These are phyloP conservation scores for Porogramme epimiltina DNA, from an alignment of 1,284 basidiomycete species.

Conservation along the genomic window DNA sequence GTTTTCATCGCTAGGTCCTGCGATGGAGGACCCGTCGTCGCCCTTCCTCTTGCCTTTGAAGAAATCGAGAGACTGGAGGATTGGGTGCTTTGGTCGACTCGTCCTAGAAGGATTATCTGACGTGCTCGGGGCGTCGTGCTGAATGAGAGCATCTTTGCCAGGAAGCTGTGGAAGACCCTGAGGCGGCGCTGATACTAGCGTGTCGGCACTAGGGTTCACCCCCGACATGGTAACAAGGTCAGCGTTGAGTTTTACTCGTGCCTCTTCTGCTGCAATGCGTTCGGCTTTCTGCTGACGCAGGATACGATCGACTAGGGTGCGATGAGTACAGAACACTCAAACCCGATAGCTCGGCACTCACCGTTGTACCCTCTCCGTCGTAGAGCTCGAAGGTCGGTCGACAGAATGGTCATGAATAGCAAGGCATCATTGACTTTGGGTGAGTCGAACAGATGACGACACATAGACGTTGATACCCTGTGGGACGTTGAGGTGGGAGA, in stretches of 20 bases:
- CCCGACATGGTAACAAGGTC: conserved; percentile 1
- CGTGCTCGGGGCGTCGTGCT: background rate
- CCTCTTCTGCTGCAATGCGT: conserved; percentile 60
- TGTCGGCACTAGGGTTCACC: conserved; percentile 14
- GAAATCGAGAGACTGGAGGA: conserved; percentile 13
- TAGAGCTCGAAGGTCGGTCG: conserved; percentile 84
- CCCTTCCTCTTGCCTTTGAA: conserved; percentile 4
- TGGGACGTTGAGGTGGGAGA: background rate
- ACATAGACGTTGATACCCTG: conserved; percentile 81
- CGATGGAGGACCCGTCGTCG: background rate
- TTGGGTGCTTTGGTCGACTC: conserved; percentile 5
- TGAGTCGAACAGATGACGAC: conserved; percentile 73
- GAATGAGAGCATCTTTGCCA: conserved; percentile 2
- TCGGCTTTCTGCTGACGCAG: conserved; percentile 83
- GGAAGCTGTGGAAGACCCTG: background rate
- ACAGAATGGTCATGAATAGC: conserved; percentile 91
- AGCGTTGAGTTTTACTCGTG: conserved; percentile 24
- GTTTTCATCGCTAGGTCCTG: conserved; percentile 10
- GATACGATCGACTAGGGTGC: conserved; percentile 80
- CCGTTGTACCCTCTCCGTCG: conserved; percentile 88
- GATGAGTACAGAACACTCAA: background rate
- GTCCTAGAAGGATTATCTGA: conserved; percentile 3
- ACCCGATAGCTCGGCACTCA: conserved; percentile 25
- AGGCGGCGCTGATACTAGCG: conserved; percentile 9
- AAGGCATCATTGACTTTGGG: conserved; percentile 83